These are phyloP conservation scores for Fonsecaea pedrosoi DNA, from an alignment of 2,329 filamentous ascomycete genomes.

Conservation along the genomic window DNA sequence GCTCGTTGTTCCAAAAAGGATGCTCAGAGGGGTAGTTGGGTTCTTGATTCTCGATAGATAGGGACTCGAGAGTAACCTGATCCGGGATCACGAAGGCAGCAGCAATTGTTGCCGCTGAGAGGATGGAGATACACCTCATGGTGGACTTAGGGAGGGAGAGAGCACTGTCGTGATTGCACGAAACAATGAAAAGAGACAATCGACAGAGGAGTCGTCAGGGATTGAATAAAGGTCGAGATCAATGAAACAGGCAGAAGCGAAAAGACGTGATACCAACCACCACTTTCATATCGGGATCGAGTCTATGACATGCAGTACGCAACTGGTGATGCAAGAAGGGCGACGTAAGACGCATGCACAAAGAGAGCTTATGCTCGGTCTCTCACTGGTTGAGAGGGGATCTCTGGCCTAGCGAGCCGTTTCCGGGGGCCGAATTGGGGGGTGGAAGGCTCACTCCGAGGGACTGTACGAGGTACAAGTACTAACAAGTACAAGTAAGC, in stretches of 20 bases:
- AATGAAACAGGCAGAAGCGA: constrained; percentile 27
- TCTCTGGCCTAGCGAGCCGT: neutral
- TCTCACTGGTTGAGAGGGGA: constrained; percentile 1
- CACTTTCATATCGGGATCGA: neutral
- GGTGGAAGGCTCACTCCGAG: neutral
- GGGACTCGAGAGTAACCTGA: constrained; percentile 36
- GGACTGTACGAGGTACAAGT: too few species aligned
- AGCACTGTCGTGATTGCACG: neutral
- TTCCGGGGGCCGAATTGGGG: neutral
- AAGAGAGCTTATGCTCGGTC: neutral
- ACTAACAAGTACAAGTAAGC: neutral
- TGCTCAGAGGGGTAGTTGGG: constrained; percentile 28
- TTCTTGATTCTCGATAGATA: constrained; percentile 33
- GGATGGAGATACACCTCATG: constrained; percentile 38
- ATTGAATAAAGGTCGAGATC: neutral
- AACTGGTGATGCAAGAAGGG: constrained; percentile 14
- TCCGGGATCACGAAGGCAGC: constrained; percentile 42
- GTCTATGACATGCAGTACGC: constrained; percentile 21
- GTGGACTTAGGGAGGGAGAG: constrained; percentile 9
- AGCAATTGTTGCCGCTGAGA: constrained; percentile 36
- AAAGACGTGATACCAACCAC: constrained; percentile 3
- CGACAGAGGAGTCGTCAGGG: constrained; percentile 6
- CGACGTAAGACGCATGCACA: constrained; percentile 5
- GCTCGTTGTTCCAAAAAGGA: constrained; percentile 37
- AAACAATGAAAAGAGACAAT: constrained; percentile 12